Evolutionary conservation across 2,329 filamentous ascomycete genomes (phyloP).

Genomic region (Diaporthe aspalathi): DNA sequence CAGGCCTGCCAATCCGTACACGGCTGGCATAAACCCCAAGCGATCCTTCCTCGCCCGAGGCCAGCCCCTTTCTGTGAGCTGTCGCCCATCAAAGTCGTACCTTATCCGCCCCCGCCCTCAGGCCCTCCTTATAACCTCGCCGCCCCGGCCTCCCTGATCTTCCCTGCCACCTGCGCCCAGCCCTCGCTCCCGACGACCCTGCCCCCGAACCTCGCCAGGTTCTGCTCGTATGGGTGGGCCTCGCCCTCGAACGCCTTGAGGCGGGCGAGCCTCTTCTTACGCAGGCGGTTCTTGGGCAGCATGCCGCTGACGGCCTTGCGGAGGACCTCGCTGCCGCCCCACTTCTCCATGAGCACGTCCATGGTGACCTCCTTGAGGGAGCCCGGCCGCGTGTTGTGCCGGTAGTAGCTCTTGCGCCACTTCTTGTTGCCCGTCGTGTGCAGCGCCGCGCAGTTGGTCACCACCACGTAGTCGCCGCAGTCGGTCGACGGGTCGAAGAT

Average conservation of each 20-base stretch:
- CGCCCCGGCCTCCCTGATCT: slow-evolving; percentile 61
- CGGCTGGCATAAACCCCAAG: slow-evolving; percentile 7
- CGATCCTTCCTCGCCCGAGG: neutral
- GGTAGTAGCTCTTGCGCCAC: slow-evolving; percentile 95
- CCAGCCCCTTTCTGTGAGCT: neutral
- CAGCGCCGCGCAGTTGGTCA: slow-evolving; percentile 87
- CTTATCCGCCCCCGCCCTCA: neutral
- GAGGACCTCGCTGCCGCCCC: slow-evolving; percentile 91
- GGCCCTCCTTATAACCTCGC: slow-evolving; percentile 59
- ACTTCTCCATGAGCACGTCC: slow-evolving; percentile 94
- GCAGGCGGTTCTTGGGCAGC: slow-evolving; percentile 94
- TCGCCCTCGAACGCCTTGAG: slow-evolving; percentile 97
- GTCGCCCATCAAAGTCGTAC: neutral
- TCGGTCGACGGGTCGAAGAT: slow-evolving; percentile 97
- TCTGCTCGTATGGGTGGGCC: slow-evolving; percentile 90
- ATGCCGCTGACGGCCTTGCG: slow-evolving; percentile 94
- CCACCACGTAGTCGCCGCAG: slow-evolving; percentile 98
- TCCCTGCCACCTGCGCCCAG: slow-evolving; percentile 64
- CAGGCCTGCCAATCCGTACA: slow-evolving; percentile 6
- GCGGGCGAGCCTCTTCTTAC: slow-evolving; percentile 86
- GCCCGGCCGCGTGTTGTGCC: slow-evolving; percentile 91
- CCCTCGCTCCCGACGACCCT: slow-evolving; percentile 64
- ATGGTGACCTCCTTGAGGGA: slow-evolving; percentile 89
- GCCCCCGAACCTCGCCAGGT: slow-evolving; percentile 80
- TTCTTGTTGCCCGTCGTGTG: slow-evolving; percentile 92